phyloP scores from a whole-genome alignment of 2,329 filamentous ascomycete genomes.

The Paramyrothecium sp. region DNA sequence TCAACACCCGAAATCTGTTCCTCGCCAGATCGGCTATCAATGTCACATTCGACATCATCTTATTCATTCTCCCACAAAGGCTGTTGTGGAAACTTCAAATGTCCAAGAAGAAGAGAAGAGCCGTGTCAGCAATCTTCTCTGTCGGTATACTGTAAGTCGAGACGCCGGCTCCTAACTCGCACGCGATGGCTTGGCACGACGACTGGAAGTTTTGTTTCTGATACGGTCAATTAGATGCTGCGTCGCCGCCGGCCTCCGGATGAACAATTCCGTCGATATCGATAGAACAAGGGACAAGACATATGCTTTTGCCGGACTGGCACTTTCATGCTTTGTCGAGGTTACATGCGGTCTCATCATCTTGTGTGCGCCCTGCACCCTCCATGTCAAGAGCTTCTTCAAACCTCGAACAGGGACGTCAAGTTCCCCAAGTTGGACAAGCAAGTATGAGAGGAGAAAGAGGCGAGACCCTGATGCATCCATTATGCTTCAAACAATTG shows the following conservation, averaged over 20 bases:
- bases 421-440: too few relatives aligned
- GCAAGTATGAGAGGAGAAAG: too few relatives aligned
- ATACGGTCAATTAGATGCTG: too few relatives aligned
- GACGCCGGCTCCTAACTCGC: not conserved
- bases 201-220: not conserved
- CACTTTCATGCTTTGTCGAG: not conserved
- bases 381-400: too few relatives aligned
- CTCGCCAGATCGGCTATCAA: conserved; percentile 18
- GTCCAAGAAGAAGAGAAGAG: conserved; percentile 20
- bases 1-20: conserved; percentile 14
- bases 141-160: conserved; percentile 23
- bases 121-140: conserved; percentile 26
- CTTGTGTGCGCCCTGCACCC: not conserved
- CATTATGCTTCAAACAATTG: too few relatives aligned
- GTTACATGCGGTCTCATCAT: not conserved
- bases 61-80: conserved; percentile 23
- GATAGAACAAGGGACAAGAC: not conserved
- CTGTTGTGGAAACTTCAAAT: conserved; percentile 26
- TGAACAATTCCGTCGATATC: not conserved
- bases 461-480: too few relatives aligned
- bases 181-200: not conserved
- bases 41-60: conserved; percentile 19
- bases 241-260: not conserved
- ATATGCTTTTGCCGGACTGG: not conserved
- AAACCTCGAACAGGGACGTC: too few relatives aligned